Conservation (phyloP, 805 yeast genomes). For the Vanderwaltozyma tropicalis region DNA sequence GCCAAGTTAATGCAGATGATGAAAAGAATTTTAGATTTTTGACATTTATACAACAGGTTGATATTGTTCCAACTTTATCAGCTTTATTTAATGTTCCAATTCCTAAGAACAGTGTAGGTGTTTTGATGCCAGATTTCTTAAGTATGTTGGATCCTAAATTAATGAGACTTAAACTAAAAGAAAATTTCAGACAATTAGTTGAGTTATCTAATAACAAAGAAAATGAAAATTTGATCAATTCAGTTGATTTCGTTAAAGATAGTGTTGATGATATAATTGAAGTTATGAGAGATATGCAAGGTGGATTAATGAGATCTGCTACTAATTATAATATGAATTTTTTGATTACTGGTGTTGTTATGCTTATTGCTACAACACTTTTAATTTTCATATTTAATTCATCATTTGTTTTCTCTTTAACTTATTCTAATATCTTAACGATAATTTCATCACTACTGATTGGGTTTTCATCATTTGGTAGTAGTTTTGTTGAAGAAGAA, state of each 20-base stretch:
- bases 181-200: constrained; percentile 50
- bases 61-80: constrained; percentile 84
- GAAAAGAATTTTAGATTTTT: constrained; percentile 44
- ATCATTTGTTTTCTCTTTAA: background rate
- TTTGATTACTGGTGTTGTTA: constrained; percentile 28
- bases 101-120: constrained; percentile 83
- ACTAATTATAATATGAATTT: constrained; percentile 58
- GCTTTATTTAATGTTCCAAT: constrained; percentile 75
- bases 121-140: constrained; percentile 49
- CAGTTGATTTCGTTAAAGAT: background rate
- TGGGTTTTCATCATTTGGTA: constrained; percentile 60
- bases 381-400: constrained; percentile 1
- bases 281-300: constrained; percentile 41
- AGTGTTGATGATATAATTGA: constrained; percentile 18
- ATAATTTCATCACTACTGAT: constrained; percentile 29
- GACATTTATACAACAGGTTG: constrained; percentile 67
- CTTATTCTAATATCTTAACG: constrained; percentile 7
- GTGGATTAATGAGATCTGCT: constrained; percentile 44
- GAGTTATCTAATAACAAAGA: constrained; percentile 15
- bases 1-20: constrained; percentile 27
- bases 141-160: constrained; percentile 35
- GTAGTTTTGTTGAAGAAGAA: constrained; percentile 90
- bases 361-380: constrained; percentile 15
- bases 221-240: constrained; percentile 3
- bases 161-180: constrained; percentile 28